A percentile compares a stretch with the other conserved stretches of the same genome.
These are phyloP conservation scores for Suillus discolor DNA, from an alignment of 768 basidiomycete species.

Conservation along the genomic window DNA sequence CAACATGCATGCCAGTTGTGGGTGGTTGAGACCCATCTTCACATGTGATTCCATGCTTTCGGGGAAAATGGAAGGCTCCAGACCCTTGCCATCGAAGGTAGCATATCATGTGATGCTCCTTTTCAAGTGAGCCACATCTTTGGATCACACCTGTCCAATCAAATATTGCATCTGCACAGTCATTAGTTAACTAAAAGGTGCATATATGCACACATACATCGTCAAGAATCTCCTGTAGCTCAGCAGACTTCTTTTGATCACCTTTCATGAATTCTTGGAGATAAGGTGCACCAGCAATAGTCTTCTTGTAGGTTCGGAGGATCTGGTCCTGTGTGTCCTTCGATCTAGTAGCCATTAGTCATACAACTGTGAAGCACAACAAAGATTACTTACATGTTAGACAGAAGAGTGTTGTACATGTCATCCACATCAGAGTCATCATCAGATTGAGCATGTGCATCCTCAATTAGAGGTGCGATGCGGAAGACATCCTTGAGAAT, in stretches of 20 bases:
- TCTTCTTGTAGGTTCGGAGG: neutral
- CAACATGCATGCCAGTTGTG: no score
- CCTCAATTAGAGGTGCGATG: no score
- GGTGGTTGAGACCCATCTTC: slow-evolving; percentile 7
- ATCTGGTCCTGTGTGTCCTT: neutral
- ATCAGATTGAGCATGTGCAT: no score
- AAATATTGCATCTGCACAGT: neutral
- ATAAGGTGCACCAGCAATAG: neutral
- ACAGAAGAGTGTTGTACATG: no score
- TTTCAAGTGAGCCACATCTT: neutral
- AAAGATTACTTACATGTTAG: no score
- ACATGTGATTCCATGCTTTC: neutral
- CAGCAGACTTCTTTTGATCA: neutral
- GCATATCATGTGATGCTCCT: neutral
- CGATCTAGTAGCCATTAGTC: neutral
- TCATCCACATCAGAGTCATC: no score
- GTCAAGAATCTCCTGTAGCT: neutral
- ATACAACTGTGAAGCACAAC: no score
- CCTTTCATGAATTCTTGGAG: neutral
- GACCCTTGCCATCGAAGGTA: neutral
- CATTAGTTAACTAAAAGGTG: neutral
- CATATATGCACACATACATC: neutral
- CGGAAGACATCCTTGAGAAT: no score
- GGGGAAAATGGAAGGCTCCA: neutral
- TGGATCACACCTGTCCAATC: neutral